A percentile compares a stretch with the other conserved stretches of the same genome.
These are phyloP conservation scores for Sideroxylon spinosum DNA, from an alignment of 179 eudicot species.

Conservation along the genomic window DNA sequence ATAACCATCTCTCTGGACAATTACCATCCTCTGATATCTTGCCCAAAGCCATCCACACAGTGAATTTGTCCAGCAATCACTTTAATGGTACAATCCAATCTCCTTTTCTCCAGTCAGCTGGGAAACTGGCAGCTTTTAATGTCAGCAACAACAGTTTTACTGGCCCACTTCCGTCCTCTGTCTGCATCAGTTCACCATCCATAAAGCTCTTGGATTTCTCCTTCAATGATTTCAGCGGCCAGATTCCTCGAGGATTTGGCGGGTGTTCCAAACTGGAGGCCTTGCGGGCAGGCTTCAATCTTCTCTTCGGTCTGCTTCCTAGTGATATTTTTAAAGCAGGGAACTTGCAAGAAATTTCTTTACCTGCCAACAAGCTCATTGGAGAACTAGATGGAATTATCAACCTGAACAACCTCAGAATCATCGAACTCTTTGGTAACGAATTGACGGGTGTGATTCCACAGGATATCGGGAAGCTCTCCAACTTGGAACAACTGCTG, in stretches of 20 bases:
- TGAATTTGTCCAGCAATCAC: constrained; percentile 58
- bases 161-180: constrained; percentile 44
- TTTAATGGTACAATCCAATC: constrained; percentile 41
- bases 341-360: constrained; percentile 39
- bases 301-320: constrained; percentile 46
- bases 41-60: constrained; percentile 26
- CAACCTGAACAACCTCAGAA: constrained; percentile 39
- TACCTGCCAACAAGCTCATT: constrained; percentile 46
- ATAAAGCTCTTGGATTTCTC: constrained; percentile 52
- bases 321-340: constrained; percentile 34
- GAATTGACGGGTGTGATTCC: constrained; percentile 47
- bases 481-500: constrained; percentile 42
- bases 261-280: constrained; percentile 43
- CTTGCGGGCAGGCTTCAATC: constrained; percentile 60
- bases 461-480: constrained; percentile 46
- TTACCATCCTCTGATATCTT: constrained; percentile 31
- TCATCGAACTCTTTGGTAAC: constrained; percentile 44
- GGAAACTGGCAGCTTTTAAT: constrained; percentile 43
- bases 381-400: constrained; percentile 45
- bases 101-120: constrained; percentile 23
- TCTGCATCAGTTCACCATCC: constrained; percentile 37
- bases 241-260: constrained; percentile 44
- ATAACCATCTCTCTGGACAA: constrained; percentile 36
- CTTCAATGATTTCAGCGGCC: constrained; percentile 39
- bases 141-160: constrained; percentile 48